phyloP scores from a whole-genome alignment of 257 asterid species.

The Penstemon barbatus region DNA sequence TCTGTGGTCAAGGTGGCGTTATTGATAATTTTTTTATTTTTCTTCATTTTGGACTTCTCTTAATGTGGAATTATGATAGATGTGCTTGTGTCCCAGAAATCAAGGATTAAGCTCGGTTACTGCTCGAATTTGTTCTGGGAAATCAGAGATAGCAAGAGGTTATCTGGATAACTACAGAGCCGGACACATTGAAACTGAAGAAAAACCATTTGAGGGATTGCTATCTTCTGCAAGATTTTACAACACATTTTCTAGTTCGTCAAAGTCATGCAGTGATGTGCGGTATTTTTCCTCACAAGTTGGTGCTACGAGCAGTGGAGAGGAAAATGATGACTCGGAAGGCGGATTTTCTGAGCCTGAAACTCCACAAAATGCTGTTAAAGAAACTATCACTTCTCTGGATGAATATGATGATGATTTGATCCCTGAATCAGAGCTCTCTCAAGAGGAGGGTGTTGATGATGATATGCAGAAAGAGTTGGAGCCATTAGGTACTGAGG shows the following conservation, averaged over 20 bases:
- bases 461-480: constrained; percentile 35
- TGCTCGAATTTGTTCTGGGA: constrained; percentile 32
- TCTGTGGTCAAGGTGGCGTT: neutral
- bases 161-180: constrained; percentile 30
- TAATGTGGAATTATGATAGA: constrained; percentile 1
- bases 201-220: constrained; percentile 28
- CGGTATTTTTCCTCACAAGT: constrained; percentile 53
- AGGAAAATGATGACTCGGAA: constrained; percentile 37
- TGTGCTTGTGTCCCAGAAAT: constrained; percentile 39
- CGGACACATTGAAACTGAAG: constrained; percentile 32
- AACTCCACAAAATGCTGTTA: constrained; percentile 33
- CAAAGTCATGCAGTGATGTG: constrained; percentile 30
- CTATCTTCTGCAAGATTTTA: constrained; percentile 34
- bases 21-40: neutral
- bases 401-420: constrained; percentile 42
- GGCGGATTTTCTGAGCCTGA: constrained; percentile 48
- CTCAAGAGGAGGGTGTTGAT: constrained; percentile 41
- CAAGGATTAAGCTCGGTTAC: constrained; percentile 38
- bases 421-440: constrained; percentile 46
- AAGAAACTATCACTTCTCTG: constrained; percentile 21
- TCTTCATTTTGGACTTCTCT: neutral
- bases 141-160: constrained; percentile 38
- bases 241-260: constrained; percentile 31
- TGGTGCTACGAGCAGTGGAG: constrained; percentile 53
- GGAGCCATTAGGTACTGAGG: constrained; percentile 36